A percentile compares a stretch with the other conserved stretches of the same genome.
These are phyloP conservation scores for Jatropha curcas DNA, from an alignment of 345 rosid genomes.

Conservation along the genomic window DNA sequence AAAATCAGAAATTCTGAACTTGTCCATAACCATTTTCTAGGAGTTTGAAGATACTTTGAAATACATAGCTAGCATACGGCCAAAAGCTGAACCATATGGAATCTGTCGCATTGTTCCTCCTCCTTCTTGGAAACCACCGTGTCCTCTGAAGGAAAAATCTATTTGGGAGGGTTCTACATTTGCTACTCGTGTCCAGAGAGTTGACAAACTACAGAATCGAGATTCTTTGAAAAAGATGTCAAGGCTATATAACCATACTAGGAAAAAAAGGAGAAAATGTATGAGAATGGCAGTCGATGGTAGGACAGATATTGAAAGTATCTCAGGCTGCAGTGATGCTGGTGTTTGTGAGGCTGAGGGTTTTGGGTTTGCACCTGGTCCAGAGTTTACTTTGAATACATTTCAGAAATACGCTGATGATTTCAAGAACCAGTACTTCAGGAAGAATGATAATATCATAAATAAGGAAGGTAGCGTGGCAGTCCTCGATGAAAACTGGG, in stretches of 20 bases:
- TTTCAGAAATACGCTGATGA: conserved; percentile 87
- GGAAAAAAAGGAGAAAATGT: conserved; percentile 80
- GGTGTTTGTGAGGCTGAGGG: conserved; percentile 57
- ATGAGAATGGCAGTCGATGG: conserved; percentile 56
- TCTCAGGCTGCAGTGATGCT: conserved; percentile 38
- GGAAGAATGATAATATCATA: conserved; percentile 40
- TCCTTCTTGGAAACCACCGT: conserved; percentile 92
- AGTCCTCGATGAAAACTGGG: conserved; percentile 37
- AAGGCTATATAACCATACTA: conserved; percentile 45
- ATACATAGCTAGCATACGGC: conserved; percentile 81
- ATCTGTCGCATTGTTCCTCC: conserved; percentile 99
- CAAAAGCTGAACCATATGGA: conserved; percentile 86
- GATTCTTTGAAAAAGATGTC: conserved; percentile 69
- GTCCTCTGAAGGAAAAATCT: conserved; percentile 71
- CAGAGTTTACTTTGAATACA: conserved; percentile 68
- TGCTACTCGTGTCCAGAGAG: conserved; percentile 90
- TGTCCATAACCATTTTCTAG: conserved; percentile 40
- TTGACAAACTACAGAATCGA: conserved; percentile 96
- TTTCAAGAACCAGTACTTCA: conserved; percentile 79
- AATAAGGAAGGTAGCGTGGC: conserved; percentile 31
- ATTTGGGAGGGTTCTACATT: conserved; percentile 81
- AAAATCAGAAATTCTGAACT: conserved; percentile 26
- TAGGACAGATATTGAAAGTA: conserved; percentile 43
- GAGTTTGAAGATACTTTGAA: conserved; percentile 92
- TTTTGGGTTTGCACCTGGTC: conserved; percentile 98